These are phyloP conservation scores for Benincasa hispida DNA, from an alignment of 306 rosid genomes.

Conservation along the genomic window DNA sequence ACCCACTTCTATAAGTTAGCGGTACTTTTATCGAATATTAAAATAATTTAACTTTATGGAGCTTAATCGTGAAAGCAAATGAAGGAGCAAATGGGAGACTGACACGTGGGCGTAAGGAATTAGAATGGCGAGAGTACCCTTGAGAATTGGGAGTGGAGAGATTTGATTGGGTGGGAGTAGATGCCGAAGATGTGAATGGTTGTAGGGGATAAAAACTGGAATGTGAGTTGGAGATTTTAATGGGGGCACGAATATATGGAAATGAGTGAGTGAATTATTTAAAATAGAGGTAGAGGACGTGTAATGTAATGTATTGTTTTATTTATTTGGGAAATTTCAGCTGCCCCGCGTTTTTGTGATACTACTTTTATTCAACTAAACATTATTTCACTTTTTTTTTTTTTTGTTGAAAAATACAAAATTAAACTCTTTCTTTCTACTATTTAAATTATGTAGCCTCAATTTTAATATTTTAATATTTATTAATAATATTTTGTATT, in stretches of 20 bases:
- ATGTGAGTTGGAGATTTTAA: neutral
- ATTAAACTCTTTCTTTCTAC: too few relatives aligned
- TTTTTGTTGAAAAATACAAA: too few relatives aligned
- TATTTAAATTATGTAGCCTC: too few relatives aligned
- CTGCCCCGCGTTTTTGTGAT: neutral
- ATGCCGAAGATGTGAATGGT: neutral
- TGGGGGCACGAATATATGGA: neutral
- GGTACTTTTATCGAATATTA: neutral
- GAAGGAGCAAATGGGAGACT: neutral
- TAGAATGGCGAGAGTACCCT: neutral
- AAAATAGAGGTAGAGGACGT: neutral
- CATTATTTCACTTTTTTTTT: too few relatives aligned
- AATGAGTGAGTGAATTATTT: neutral
- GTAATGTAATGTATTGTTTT: neutral
- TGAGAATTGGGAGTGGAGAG: neutral
- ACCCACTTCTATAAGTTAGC: neutral
- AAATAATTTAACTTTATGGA: neutral
- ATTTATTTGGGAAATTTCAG: neutral
- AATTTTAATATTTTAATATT: too few relatives aligned
- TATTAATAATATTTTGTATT: too few relatives aligned
- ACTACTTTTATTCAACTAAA: too few relatives aligned
- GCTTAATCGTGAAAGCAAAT: neutral
- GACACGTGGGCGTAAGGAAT: neutral
- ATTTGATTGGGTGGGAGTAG: neutral
- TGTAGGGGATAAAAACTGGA: neutral